phyloP scores from a whole-genome alignment of 139 green algal genomes.

The Eudorina sp. region DNA sequence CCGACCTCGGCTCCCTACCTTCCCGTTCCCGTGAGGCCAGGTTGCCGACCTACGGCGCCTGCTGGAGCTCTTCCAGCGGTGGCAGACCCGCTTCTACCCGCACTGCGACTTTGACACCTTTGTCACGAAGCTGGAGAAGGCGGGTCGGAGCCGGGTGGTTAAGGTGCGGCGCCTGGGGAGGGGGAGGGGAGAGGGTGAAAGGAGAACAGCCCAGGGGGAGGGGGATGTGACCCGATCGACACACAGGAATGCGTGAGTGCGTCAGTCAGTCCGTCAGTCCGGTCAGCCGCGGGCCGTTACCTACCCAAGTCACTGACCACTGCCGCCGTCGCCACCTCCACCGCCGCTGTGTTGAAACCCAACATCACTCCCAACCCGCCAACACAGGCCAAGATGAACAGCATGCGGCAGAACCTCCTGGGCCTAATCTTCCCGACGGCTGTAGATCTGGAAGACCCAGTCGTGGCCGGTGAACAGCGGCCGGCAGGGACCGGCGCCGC shows the following conservation, averaged over 20 bases:
- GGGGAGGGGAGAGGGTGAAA: background rate
- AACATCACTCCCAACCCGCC: background rate
- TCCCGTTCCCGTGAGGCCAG: too few relatives aligned
- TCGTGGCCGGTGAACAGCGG: background rate
- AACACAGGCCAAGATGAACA: constrained; percentile 34
- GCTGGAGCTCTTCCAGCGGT: constrained; percentile 70
- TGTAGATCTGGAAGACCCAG: background rate
- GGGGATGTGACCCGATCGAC: too few relatives aligned
- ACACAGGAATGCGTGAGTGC: too few relatives aligned
- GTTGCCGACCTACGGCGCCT: constrained; percentile 66
- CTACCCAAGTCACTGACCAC: too few relatives aligned
- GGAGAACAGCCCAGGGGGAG: too few relatives aligned
- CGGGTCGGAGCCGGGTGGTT: constrained; percentile 50
- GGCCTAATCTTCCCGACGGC: constrained; percentile 30
- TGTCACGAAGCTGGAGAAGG: constrained; percentile 66
- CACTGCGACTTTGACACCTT: constrained; percentile 66
- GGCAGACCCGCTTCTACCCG: constrained; percentile 67
- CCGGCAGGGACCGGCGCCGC: background rate
- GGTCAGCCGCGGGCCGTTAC: too few relatives aligned
- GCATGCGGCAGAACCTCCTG: constrained; percentile 47
- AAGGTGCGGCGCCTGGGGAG: constrained; percentile 52
- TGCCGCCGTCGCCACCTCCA: too few relatives aligned
- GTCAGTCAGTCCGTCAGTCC: too few relatives aligned
- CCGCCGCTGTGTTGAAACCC: background rate
- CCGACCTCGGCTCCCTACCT: too few relatives aligned